Base-by-base conservation (phyloP, 805 yeast genomes). In the Cyberlindnera meyerae region DNA sequence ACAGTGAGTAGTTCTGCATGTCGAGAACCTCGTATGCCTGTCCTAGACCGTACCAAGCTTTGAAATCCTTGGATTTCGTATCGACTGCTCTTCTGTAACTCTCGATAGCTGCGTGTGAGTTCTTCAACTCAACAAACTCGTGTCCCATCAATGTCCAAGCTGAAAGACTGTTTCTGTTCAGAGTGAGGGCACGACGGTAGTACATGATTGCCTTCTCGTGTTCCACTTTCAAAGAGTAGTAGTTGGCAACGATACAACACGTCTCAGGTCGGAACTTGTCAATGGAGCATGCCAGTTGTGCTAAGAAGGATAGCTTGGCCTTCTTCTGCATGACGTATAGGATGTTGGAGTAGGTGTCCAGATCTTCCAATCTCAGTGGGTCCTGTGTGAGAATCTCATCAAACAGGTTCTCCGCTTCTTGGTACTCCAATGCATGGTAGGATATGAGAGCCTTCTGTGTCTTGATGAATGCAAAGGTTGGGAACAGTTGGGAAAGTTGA, bases 71-170 rank as follows among this genome's bases (percentile, higher is more conserved):
- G 30, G 79, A 73, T 53, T 85, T 86, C 3, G 89, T 80, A 55
- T 88, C 96, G 1, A 89, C 90, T 0, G 97, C 99, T 29, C 95
- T 66, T 47, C 97, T 65, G 56, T 93, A 93, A 40, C 94, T 79
- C 64, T 90, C 97, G 37, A 93, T 93, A 1, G 98, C 98, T 1
- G 97, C 97, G 60, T 93, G 96, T 1, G 96, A 82, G 61, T 93
- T 93, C 54, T 90, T 89, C 50, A 93, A 70, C 58, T 93, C 99
- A 12, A 93, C 95, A 63, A 86, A 93, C 62, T 93, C 99, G 61
- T 93, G 99, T 9, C 99, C 99, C 96, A 93, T 88, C 40, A 93
- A 67, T 0, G 97, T 93, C 97, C 97, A 93, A 0, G 97, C 97
- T 44, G 87, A 77, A 14, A 88, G 65, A 49, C 94, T 86, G 48